These are phyloP conservation scores for Dryas octopetala DNA, from an alignment of 306 rosid genomes.

Conservation along the genomic window DNA sequence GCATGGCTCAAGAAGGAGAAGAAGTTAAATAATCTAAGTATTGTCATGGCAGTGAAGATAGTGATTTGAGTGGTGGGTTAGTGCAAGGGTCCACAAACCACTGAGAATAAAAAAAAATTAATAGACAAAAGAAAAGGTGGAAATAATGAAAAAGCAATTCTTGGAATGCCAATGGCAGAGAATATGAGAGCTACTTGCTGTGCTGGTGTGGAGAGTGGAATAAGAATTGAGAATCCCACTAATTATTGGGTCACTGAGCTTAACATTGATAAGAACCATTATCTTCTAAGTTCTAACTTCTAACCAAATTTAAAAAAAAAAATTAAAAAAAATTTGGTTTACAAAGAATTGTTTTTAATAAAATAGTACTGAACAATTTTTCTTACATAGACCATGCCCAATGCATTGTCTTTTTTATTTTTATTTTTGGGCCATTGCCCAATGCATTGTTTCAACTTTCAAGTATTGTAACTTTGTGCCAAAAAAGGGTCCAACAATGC, in stretches of 20 bases:
- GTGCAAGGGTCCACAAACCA: slow-evolving; percentile 66
- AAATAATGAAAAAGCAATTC: slow-evolving; percentile 19
- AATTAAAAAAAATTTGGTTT: no score
- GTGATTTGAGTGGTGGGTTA: slow-evolving; percentile 22
- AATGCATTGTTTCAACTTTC: no score
- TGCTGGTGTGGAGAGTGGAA: slow-evolving; percentile 36
- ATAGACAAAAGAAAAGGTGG: slow-evolving; percentile 15
- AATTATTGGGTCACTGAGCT: slow-evolving; percentile 8
- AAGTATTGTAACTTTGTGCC: no score
- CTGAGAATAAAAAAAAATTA: slow-evolving; percentile 19
- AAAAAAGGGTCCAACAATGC: no score
- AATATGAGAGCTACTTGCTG: slow-evolving; percentile 40
- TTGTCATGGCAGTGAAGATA: slow-evolving; percentile 32
- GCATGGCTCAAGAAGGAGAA: slow-evolving; percentile 21
- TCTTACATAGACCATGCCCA: no score
- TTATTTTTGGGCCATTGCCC: no score
- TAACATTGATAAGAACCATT: slow-evolving; percentile 3
- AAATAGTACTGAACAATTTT: no score
- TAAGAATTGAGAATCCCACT: slow-evolving; percentile 75
- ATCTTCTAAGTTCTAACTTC: background rate
- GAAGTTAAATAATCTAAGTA: slow-evolving; percentile 14
- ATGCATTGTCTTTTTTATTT: no score
- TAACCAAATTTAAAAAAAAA: no score
- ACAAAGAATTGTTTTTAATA: no score
- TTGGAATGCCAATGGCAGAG: slow-evolving; percentile 34